Conservation (phyloP, 106 monocot species). For the Dendrobium huoshanense region DNA sequence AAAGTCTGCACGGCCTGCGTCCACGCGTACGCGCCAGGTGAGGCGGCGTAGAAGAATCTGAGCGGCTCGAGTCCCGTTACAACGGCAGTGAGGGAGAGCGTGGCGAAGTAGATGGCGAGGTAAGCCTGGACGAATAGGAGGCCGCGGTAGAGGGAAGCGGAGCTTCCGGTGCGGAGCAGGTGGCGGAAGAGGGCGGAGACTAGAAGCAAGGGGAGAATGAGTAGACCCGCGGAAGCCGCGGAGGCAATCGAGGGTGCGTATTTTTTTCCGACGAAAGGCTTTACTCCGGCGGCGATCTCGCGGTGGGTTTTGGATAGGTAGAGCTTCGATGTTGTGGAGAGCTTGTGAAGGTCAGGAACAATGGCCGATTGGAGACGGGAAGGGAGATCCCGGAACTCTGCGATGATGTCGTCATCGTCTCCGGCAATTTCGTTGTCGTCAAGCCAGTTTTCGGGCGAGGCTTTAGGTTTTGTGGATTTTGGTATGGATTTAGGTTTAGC, state of each 20-base stretch:
- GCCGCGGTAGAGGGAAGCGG: constrained; percentile 42
- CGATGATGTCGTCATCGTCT: constrained; percentile 41
- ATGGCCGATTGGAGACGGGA: constrained; percentile 50
- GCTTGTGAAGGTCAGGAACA: constrained; percentile 58
- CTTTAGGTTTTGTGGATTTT: background rate
- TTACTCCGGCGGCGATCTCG: constrained; percentile 40
- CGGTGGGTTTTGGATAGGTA: constrained; percentile 62
- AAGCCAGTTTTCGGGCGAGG: background rate
- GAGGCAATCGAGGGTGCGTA: constrained; percentile 55
- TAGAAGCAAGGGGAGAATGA: constrained; percentile 50
- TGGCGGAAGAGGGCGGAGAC: constrained; percentile 31
- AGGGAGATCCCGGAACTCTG: constrained; percentile 80
- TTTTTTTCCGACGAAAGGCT: constrained; percentile 56
- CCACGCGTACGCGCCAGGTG: constrained; percentile 51
- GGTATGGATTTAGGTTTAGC: constrained; percentile 10
- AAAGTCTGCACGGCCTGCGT: constrained; percentile 72
- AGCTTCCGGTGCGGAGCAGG: constrained; percentile 20
- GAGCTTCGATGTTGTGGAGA: constrained; percentile 66
- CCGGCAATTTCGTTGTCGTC: background rate
- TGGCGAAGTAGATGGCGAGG: constrained; percentile 74
- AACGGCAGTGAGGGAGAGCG: constrained; percentile 48
- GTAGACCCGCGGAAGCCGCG: constrained; percentile 36
- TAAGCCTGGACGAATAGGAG: constrained; percentile 63
- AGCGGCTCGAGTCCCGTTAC: constrained; percentile 74
- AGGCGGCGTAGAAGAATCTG: constrained; percentile 62